These are phyloP conservation scores for Taiozyma sp. DNA, from an alignment of 1,139 yeast genomes.

Conservation along the genomic window DNA sequence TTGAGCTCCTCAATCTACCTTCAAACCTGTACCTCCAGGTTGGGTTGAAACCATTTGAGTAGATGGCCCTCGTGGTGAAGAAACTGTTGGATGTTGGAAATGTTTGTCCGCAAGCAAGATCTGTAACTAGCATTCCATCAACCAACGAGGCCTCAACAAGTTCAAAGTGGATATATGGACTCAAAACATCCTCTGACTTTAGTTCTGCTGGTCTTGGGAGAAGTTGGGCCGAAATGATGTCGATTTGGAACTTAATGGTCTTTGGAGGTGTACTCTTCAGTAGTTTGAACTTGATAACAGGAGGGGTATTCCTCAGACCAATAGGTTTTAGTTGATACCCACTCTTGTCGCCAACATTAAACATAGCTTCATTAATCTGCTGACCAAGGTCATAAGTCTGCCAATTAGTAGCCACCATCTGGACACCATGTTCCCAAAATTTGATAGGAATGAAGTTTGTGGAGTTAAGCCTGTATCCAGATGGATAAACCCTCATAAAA, in stretches of 20 bases:
- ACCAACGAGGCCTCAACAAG: slow-evolving; percentile 15
- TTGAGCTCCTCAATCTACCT: slow-evolving; percentile 38
- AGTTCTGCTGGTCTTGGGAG: slow-evolving; percentile 59
- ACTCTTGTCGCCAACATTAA: slow-evolving; percentile 46
- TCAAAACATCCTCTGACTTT: slow-evolving; percentile 28
- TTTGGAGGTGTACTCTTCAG: slow-evolving; percentile 16
- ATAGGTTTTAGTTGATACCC: slow-evolving; percentile 82
- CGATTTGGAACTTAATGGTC: slow-evolving; percentile 31
- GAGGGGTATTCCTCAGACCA: slow-evolving; percentile 23
- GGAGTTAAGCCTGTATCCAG: slow-evolving; percentile 68
- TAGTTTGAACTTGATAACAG: slow-evolving; percentile 23
- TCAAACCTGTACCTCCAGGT: slow-evolving; percentile 58
- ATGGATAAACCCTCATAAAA: slow-evolving; percentile 84
- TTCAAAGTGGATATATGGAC: slow-evolving; percentile 20
- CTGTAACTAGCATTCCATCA: slow-evolving; percentile 13
- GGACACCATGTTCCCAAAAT: slow-evolving; percentile 83
- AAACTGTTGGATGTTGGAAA: slow-evolving; percentile 1
- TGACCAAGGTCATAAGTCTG: slow-evolving; percentile 89
- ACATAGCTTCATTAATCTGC: slow-evolving; percentile 84
- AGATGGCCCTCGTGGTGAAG: slow-evolving; percentile 23
- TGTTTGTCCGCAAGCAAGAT: slow-evolving; percentile 6
- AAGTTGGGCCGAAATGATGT: slow-evolving; percentile 79
- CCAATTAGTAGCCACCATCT: slow-evolving; percentile 97
- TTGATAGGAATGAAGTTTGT: slow-evolving; percentile 73
- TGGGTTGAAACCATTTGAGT: slow-evolving; percentile 78